phyloP scores from a whole-genome alignment of 805 yeast genomes.

The Suhomyces sp. region DNA sequence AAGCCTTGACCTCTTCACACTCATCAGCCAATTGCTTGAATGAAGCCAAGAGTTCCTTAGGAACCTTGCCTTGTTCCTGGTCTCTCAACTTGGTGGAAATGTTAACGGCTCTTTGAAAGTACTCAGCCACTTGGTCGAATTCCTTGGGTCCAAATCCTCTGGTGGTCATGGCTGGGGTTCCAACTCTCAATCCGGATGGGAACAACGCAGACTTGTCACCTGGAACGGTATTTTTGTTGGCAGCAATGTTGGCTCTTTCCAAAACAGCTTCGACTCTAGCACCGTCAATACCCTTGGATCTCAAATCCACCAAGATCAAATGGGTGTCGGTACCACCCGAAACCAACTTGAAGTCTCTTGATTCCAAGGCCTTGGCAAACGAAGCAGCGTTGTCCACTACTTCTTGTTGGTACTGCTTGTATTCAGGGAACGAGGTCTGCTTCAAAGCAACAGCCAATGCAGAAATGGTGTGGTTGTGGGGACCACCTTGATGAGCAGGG shows the following conservation, averaged over 20 bases:
- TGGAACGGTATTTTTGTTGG: conserved; percentile 96
- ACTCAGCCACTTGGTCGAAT: conserved; percentile 73
- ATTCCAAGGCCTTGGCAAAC: conserved; percentile 70
- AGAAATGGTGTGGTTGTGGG: conserved; percentile 98
- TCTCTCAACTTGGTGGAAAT: conserved; percentile 61
- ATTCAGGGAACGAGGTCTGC: conserved; percentile 90
- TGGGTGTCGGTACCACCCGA: conserved; percentile 97
- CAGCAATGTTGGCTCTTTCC: conserved; percentile 91
- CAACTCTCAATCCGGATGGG: conserved; percentile 96
- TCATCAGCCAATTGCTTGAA: conserved; percentile 72
- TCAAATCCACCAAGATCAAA: conserved; percentile 86
- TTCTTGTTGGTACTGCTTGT: conserved; percentile 82
- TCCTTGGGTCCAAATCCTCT: conserved; percentile 92
- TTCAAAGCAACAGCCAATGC: conserved; percentile 96
- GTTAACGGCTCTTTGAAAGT: conserved; percentile 74
- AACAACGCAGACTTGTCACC: conserved; percentile 96
- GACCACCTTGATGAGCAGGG: conserved; percentile 99
- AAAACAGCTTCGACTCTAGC: conserved; percentile 58
- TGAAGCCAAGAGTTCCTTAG: conserved; percentile 60
- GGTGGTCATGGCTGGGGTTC: conserved; percentile 98
- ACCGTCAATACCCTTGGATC: conserved; percentile 33
- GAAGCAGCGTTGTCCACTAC: conserved; percentile 86
- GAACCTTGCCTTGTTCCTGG: conserved; percentile 53
- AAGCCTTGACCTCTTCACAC: conserved; percentile 54
- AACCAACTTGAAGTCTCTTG: conserved; percentile 75